These are phyloP conservation scores for Taphrina populina DNA, from an alignment of 1,139 yeast genomes.

Conservation along the genomic window DNA sequence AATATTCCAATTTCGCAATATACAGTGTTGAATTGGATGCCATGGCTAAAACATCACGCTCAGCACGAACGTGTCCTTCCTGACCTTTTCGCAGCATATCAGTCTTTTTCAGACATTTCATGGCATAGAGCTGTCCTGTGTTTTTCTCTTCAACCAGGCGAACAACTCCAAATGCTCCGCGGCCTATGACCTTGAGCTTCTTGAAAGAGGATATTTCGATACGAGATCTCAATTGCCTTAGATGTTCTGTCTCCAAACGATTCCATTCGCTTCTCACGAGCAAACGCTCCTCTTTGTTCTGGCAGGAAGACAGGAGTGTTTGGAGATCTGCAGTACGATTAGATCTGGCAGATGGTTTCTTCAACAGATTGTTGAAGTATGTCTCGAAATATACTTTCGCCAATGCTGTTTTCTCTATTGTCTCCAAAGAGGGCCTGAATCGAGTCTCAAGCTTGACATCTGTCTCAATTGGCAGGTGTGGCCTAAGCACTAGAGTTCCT, in stretches of 20 bases:
- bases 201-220: conserved; percentile 25
- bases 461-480: neutral
- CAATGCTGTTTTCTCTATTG: conserved; percentile 33
- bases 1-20: conserved; percentile 31
- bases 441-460: neutral
- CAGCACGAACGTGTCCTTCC: conserved; percentile 69
- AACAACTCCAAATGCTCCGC: conserved; percentile 36
- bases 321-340: conserved; percentile 27
- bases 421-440: conserved; percentile 27
- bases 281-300: conserved; percentile 18
- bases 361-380: conserved; percentile 27
- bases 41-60: conserved; percentile 32
- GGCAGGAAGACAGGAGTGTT: conserved; percentile 10
- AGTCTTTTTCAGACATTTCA: conserved; percentile 34
- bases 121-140: conserved; percentile 30
- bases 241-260: conserved; percentile 22
- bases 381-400: conserved; percentile 31
- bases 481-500: conserved; percentile 1
- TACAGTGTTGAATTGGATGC: conserved; percentile 32
- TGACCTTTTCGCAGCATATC: conserved; percentile 35
- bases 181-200: conserved; percentile 33
- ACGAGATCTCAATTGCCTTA: conserved; percentile 25
- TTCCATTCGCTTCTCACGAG: conserved; percentile 13
- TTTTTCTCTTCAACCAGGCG: conserved; percentile 28
- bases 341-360: conserved; percentile 27